Percentiles rank a stretch among this genome's conserved stretches.
Evolutionary conservation across 805 yeast genomes (phyloP).

Genomic region (Saturnispora zaruensis): DNA sequence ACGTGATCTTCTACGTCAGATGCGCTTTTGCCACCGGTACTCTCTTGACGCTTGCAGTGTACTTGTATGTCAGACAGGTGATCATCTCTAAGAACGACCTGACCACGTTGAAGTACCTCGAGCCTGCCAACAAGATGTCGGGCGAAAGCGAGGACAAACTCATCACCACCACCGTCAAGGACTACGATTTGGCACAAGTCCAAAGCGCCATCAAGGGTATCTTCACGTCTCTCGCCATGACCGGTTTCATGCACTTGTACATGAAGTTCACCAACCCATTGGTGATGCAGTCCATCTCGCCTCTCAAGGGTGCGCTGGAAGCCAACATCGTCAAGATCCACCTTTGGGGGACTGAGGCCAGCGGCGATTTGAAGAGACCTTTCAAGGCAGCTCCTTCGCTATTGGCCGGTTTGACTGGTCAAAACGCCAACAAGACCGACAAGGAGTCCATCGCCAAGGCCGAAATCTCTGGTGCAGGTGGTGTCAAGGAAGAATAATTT

Average conservation of each 20-base stretch:
- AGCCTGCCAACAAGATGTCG: conserved; percentile 70
- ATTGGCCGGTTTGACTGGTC: conserved; percentile 44
- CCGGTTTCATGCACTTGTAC: conserved; percentile 96
- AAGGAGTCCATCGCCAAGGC: conserved; percentile 79
- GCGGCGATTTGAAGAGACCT: conserved; percentile 93
- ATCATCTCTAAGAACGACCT: conserved; percentile 76
- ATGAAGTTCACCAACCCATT: conserved; percentile 96
- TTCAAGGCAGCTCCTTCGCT: conserved; percentile 75
- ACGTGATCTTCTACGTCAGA: conserved; percentile 65
- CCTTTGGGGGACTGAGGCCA: conserved; percentile 69
- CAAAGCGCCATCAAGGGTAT: conserved; percentile 72
- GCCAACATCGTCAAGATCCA: conserved; percentile 87
- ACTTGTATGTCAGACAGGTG: conserved; percentile 50
- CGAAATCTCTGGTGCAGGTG: conserved; percentile 79
- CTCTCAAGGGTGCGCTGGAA: conserved; percentile 85
- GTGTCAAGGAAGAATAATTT: conserved; percentile 73
- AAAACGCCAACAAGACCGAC: conserved; percentile 61
- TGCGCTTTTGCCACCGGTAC: conserved; percentile 62
- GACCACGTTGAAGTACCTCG: conserved; percentile 85
- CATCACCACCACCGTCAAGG: conserved; percentile 86
- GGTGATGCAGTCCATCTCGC: conserved; percentile 87
- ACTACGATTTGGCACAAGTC: conserved; percentile 86
- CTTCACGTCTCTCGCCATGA: conserved; percentile 87
- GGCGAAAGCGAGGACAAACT: conserved; percentile 68
- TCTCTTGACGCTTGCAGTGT: conserved; percentile 52